Percentiles rank a stretch among this genome's conserved stretches.
Conservation (phyloP, 345 rosid species). For the Atalantia buxifolia region DNA sequence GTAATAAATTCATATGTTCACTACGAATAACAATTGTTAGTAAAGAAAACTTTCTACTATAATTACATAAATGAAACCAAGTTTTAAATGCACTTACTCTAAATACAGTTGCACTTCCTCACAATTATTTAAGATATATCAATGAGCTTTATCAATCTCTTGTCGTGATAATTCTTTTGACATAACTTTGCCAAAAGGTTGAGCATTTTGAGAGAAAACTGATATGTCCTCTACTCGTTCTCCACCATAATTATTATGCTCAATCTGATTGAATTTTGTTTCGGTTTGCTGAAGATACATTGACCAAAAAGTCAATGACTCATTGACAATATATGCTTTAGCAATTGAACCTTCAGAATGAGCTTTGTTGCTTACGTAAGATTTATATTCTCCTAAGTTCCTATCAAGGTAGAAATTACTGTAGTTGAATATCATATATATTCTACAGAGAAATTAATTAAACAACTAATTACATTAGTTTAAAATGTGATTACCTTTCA, state of each 20-base stretch:
- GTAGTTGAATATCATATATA: too few relatives aligned
- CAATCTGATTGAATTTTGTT: not conserved
- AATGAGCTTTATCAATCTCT: not conserved
- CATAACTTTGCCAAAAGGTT: not conserved
- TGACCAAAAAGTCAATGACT: not conserved
- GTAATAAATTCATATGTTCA: not conserved
- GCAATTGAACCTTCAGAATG: not conserved
- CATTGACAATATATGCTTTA: too few relatives aligned
- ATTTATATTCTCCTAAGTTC: not conserved
- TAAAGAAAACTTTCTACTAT: not conserved
- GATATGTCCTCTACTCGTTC: not conserved
- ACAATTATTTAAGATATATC: too few relatives aligned
- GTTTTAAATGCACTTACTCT: not conserved
- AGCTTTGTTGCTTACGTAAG: too few relatives aligned
- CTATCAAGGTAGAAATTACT: not conserved
- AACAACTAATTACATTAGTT: too few relatives aligned
- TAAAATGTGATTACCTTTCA: not conserved
- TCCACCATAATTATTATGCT: not conserved
- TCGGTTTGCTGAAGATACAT: too few relatives aligned
- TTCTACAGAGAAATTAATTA: too few relatives aligned
- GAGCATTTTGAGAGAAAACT: not conserved
- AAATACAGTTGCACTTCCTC: not conserved
- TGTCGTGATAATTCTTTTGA: not conserved
- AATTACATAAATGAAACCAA: not conserved
- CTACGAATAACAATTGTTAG: not conserved